phyloP scores from a whole-genome alignment of 345 rosid genomes.

The Populus deltoides region DNA sequence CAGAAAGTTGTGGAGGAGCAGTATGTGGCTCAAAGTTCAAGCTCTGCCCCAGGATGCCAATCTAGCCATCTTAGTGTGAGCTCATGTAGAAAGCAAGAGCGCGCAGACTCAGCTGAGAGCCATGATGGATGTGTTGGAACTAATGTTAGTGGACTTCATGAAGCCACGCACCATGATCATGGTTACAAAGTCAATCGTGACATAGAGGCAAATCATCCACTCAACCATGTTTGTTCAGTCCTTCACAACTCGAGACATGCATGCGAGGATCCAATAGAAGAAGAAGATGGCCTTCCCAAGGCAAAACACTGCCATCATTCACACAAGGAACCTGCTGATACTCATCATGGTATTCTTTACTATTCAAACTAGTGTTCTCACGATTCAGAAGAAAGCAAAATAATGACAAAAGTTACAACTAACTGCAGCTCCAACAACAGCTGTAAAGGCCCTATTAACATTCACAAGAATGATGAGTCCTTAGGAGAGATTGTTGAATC shows the following conservation, averaged over 20 bases:
- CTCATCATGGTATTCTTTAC: background rate
- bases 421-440: conserved; percentile 6
- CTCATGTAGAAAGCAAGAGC: background rate
- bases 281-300: background rate
- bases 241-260: background rate
- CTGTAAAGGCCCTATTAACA: background rate
- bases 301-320: conserved; percentile 1
- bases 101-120: background rate
- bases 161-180: background rate
- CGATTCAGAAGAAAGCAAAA: background rate
- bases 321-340: background rate
- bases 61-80: background rate
- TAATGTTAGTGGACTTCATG: background rate
- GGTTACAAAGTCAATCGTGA: background rate
- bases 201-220: background rate
- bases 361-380: conserved; percentile 7
- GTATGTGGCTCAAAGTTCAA: conserved; percentile 2
- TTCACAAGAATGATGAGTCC: background rate
- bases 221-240: background rate
- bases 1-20: background rate
- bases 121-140: background rate
- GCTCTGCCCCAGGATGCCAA: conserved; percentile 19
- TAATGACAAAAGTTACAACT: background rate
- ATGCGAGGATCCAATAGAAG: background rate
- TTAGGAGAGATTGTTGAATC: conserved; percentile 5